Evolutionary conservation across 345 rosid species (phyloP).

Genomic region (Isatis tinctoria): DNA sequence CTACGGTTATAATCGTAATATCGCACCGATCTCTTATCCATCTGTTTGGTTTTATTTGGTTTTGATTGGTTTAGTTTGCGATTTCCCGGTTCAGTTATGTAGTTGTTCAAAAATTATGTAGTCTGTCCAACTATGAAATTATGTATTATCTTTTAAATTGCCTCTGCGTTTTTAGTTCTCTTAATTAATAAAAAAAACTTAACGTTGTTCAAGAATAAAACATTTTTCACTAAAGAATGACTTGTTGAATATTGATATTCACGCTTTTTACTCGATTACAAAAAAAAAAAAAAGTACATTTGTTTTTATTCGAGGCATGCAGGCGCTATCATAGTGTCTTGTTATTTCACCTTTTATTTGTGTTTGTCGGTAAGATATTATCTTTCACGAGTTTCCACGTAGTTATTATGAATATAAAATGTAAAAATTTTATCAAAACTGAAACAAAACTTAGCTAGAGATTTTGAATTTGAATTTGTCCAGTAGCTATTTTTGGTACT

Average conservation of each 20-base stretch:
- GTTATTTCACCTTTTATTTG: not conserved
- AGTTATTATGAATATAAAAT: not conserved
- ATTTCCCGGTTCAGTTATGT: conserved; percentile 21
- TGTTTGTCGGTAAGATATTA: conserved; percentile 24
- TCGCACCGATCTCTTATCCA: not conserved
- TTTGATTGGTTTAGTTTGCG: conserved; percentile 19
- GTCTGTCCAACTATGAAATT: conserved; percentile 5
- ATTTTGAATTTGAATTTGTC: not conserved
- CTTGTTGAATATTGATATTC: not conserved
- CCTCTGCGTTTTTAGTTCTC: not conserved
- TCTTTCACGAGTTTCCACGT: conserved; percentile 20
- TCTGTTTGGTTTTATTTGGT: conserved; percentile 15
- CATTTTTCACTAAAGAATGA: not conserved
- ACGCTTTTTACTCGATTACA: not conserved
- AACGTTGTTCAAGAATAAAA: not conserved
- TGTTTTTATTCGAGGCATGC: conserved; percentile 5
- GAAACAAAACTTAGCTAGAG: not conserved
- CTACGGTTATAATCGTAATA: not conserved
- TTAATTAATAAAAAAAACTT: not conserved
- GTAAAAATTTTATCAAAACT: not conserved
- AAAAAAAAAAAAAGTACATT: not conserved
- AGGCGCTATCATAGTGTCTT: conserved; percentile 9
- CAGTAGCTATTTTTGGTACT: not conserved
- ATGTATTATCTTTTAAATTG: conserved; percentile 7
- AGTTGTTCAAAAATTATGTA: not conserved